These are phyloP conservation scores for Clarireedia monteithiana DNA, from an alignment of 2,329 filamentous ascomycete genomes.

Conservation along the genomic window DNA sequence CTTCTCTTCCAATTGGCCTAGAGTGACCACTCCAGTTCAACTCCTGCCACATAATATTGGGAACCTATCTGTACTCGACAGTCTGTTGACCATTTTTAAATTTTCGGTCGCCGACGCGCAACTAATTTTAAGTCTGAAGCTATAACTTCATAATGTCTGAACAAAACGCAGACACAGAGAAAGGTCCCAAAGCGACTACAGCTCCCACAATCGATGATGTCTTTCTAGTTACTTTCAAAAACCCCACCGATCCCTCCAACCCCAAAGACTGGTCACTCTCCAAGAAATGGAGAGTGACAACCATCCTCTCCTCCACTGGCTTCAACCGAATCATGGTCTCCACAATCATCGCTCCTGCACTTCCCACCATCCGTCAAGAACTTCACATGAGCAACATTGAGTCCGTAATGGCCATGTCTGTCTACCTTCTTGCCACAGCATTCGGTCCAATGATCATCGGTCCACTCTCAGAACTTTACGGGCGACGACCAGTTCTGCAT, in stretches of 20 bases:
- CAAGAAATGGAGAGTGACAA: slow-evolving; percentile 40
- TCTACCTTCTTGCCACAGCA: slow-evolving; percentile 38
- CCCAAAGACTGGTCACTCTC: slow-evolving; percentile 36
- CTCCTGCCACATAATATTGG: not conserved
- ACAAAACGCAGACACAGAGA: not conserved
- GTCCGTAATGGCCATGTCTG: slow-evolving; percentile 39
- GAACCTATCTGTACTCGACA: not conserved
- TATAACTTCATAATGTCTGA: not conserved
- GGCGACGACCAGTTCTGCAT: slow-evolving; percentile 52
- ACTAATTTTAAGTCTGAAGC: not conserved
- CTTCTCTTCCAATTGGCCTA: not conserved
- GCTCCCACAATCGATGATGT: slow-evolving; percentile 2
- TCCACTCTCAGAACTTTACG: slow-evolving; percentile 54
- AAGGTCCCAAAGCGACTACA: not conserved
- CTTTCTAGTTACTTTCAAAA: slow-evolving; percentile 15
- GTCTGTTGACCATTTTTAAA: not conserved
- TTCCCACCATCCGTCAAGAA: slow-evolving; percentile 44
- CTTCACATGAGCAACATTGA: slow-evolving; percentile 41
- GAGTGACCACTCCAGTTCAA: too few relatives aligned
- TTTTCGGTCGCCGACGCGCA: not conserved
- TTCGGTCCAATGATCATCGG: slow-evolving; percentile 51
- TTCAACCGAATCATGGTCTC: slow-evolving; percentile 45
- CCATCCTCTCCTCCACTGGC: slow-evolving; percentile 39
- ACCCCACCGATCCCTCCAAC: slow-evolving; percentile 32
- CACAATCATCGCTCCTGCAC: slow-evolving; percentile 44